phyloP scores from a whole-genome alignment of 129 eudicot species.

The Helianthus tuberosus region DNA sequence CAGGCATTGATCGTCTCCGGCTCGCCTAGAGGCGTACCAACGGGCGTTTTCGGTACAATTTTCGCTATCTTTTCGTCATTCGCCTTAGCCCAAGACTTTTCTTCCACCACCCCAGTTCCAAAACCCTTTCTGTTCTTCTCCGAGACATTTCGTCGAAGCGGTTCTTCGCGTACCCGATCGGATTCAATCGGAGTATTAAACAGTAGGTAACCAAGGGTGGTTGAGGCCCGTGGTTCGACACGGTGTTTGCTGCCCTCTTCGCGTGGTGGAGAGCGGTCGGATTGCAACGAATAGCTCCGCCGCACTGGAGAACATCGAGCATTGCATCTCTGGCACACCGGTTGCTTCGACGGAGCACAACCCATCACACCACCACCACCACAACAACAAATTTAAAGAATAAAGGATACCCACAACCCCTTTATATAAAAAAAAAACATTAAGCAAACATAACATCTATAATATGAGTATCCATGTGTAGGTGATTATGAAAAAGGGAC shows the following conservation, averaged over 20 bases:
- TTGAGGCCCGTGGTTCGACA: conserved; percentile 61
- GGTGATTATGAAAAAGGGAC: conserved; percentile 27
- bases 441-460: background rate
- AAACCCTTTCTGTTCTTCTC: conserved; percentile 29
- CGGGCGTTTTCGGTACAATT: conserved; percentile 54
- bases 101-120: conserved; percentile 55
- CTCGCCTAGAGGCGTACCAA: conserved; percentile 72
- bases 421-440: conserved; percentile 22
- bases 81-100: conserved; percentile 76
- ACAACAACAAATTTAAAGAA: background rate
- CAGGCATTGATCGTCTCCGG: conserved; percentile 82
- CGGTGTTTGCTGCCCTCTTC: conserved; percentile 51
- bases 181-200: conserved; percentile 14
- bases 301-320: conserved; percentile 54
- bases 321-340: conserved; percentile 65
- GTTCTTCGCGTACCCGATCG: background rate
- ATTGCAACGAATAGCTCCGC: conserved; percentile 67
- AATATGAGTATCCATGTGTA: conserved; percentile 19
- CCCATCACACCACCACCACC: conserved; percentile 50
- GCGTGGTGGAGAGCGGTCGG: conserved; percentile 37
- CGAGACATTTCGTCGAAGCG: conserved; percentile 12
- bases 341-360: conserved; percentile 72
- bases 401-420: conserved; percentile 12
- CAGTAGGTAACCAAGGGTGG: conserved; percentile 50
- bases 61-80: conserved; percentile 55